phyloP scores from a whole-genome alignment of 1,284 basidiomycete genomes.

The Trametes pubescens region DNA sequence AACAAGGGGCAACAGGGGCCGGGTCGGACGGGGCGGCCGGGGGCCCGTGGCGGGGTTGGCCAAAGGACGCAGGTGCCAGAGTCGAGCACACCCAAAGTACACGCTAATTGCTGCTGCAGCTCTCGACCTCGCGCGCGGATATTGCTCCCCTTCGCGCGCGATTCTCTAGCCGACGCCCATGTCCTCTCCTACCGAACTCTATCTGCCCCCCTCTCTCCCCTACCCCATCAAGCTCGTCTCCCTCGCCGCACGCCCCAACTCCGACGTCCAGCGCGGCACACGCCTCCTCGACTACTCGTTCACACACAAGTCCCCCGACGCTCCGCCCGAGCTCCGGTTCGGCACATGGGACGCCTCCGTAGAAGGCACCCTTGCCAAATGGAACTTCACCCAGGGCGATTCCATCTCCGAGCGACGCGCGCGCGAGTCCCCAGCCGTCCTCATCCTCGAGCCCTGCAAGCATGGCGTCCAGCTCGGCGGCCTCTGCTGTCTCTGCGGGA shows the following conservation, averaged over 20 bases:
- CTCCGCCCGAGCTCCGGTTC: conserved; percentile 72
- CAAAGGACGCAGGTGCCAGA: not conserved
- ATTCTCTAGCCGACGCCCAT: conserved; percentile 34
- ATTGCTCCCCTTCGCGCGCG: conserved; percentile 15
- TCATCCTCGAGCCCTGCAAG: conserved; percentile 87
- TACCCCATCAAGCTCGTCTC: conserved; percentile 83
- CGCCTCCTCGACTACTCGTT: conserved; percentile 85
- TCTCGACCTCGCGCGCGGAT: conserved; percentile 9
- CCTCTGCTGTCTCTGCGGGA: conserved; percentile 93
- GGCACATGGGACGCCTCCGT: conserved; percentile 90
- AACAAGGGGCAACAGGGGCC: conserved; percentile 32
- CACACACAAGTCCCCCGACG: conserved; percentile 53
- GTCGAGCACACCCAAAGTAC: not conserved
- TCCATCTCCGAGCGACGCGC: conserved; percentile 64
- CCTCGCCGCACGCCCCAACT: conserved; percentile 57
- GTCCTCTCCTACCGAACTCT: conserved; percentile 63
- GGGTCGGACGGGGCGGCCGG: conserved; percentile 21
- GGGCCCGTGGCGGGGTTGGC: not conserved
- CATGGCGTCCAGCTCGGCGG: conserved; percentile 94
- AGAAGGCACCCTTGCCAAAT: conserved; percentile 74
- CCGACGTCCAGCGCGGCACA: conserved; percentile 68
- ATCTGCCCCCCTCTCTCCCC: conserved; percentile 75
- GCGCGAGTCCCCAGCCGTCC: conserved; percentile 64
- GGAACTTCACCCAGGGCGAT: conserved; percentile 70
- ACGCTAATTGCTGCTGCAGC: conserved; percentile 3